Evolutionary conservation across 2,329 filamentous ascomycete species (phyloP).

Genomic region (Madurella fahalii): DNA sequence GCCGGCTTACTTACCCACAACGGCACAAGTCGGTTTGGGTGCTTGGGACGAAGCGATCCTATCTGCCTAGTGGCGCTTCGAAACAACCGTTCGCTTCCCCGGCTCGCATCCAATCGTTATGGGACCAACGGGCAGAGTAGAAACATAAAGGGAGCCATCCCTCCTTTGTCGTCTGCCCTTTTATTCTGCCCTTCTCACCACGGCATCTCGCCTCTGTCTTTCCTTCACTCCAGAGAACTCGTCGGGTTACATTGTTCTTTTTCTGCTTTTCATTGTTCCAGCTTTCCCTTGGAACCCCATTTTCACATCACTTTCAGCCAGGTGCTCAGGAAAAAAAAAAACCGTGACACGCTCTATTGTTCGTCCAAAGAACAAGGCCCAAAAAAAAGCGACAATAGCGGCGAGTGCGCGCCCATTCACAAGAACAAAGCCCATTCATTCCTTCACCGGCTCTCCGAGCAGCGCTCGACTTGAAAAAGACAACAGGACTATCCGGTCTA

Average conservation of each 20-base stretch:
- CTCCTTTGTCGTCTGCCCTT: conserved; percentile 8
- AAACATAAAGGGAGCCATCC: conserved; percentile 25
- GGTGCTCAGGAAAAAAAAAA: conserved; percentile 16
- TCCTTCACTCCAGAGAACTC: conserved; percentile 20
- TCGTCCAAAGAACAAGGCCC: conserved; percentile 3
- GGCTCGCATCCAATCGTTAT: conserved; percentile 20
- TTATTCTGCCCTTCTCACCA: conserved; percentile 20
- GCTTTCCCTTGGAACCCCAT: conserved; percentile 4
- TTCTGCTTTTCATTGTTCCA: conserved; percentile 17
- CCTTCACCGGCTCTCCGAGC: conserved; percentile 18
- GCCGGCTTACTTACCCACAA: conserved; percentile 10
- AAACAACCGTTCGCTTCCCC: conserved; percentile 17
- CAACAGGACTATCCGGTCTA: conserved; percentile 5
- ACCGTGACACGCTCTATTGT: conserved; percentile 15
- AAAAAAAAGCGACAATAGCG: conserved; percentile 10
- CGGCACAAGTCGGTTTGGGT: neutral
- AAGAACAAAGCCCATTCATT: conserved; percentile 17
- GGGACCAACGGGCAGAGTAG: conserved; percentile 16
- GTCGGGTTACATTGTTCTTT: conserved; percentile 19
- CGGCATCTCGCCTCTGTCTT: conserved; percentile 23
- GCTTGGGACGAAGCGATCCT: conserved; percentile 16
- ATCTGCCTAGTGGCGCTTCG: conserved; percentile 20
- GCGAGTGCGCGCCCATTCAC: neutral
- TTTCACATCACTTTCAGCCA: conserved; percentile 12
- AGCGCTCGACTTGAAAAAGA: conserved; percentile 18